phyloP scores from a whole-genome alignment of 2,329 filamentous ascomycete genomes.

The Exserohilum turcica region DNA sequence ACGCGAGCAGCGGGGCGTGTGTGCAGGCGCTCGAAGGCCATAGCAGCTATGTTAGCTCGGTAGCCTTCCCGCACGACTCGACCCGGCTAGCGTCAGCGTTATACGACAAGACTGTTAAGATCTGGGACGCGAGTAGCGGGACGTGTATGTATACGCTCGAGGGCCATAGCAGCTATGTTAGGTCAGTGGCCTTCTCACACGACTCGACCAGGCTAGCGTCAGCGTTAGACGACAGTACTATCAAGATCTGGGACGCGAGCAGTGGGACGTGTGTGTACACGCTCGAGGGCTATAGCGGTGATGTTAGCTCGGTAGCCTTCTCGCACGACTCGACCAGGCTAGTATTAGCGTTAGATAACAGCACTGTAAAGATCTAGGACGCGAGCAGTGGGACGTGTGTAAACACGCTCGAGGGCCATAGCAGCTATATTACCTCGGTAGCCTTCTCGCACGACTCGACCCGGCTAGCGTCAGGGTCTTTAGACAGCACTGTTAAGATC shows the following conservation, averaged over 20 bases:
- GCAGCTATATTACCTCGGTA: too few relatives aligned
- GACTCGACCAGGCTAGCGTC: not conserved
- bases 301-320: too few relatives aligned
- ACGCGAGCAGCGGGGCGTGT: not conserved
- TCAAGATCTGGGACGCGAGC: not conserved
- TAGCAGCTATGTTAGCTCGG: not conserved
- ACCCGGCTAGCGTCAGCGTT: not conserved
- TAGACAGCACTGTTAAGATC: not conserved
- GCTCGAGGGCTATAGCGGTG: too few relatives aligned
- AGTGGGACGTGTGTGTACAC: too few relatives aligned
- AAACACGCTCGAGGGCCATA: too few relatives aligned
- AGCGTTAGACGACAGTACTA: constrained; percentile 8
- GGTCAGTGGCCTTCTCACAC: too few relatives aligned
- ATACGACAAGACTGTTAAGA: not conserved
- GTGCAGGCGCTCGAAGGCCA: not conserved
- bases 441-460: not conserved
- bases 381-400: too few relatives aligned
- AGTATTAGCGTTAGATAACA: too few relatives aligned
- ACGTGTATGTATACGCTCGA: constrained; percentile 5
- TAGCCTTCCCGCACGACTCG: not conserved
- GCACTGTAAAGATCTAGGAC: too few relatives aligned
- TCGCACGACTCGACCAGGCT: too few relatives aligned
- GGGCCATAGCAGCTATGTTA: constrained; percentile 7
- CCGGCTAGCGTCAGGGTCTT: not conserved
- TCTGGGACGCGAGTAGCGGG: not conserved